Conservation (phyloP, 495 filamentous ascomycete species). For the Halenospora varia region DNA sequence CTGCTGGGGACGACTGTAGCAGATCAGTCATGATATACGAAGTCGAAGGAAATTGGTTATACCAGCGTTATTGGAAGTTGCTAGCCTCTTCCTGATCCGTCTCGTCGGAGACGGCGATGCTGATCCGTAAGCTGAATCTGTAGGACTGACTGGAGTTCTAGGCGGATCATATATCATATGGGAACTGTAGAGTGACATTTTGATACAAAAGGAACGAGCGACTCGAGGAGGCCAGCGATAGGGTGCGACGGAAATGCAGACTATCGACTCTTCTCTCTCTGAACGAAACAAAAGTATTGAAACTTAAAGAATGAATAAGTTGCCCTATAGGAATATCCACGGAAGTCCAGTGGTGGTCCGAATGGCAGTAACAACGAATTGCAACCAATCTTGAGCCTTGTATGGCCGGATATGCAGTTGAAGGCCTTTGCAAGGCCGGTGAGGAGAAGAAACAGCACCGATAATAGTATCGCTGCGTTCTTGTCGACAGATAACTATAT, state of each 20-base stretch:
- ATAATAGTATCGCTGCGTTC: background rate
- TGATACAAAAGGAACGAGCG: conserved; percentile 12
- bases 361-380: background rate
- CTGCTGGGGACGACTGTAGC: background rate
- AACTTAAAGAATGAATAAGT: conserved; percentile 4
- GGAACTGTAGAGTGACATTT: conserved; percentile 8
- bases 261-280: conserved; percentile 23
- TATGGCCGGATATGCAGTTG: too few species aligned
- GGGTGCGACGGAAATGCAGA: conserved; percentile 17
- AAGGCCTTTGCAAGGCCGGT: background rate
- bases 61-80: too few species aligned
- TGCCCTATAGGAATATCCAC: background rate
- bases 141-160: background rate
- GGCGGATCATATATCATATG: background rate
- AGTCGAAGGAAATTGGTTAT: too few species aligned
- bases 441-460: background rate
- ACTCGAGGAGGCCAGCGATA: conserved; percentile 22
- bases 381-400: background rate
- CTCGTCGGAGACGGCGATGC: too few species aligned
- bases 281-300: conserved; percentile 1
- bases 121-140: conserved; percentile 6
- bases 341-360: background rate
- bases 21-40: background rate
- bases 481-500: background rate
- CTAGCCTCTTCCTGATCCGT: too few species aligned